These are phyloP conservation scores for Colletotrichum trifolii DNA, from an alignment of 2,329 filamentous ascomycete species.

Conservation along the genomic window DNA sequence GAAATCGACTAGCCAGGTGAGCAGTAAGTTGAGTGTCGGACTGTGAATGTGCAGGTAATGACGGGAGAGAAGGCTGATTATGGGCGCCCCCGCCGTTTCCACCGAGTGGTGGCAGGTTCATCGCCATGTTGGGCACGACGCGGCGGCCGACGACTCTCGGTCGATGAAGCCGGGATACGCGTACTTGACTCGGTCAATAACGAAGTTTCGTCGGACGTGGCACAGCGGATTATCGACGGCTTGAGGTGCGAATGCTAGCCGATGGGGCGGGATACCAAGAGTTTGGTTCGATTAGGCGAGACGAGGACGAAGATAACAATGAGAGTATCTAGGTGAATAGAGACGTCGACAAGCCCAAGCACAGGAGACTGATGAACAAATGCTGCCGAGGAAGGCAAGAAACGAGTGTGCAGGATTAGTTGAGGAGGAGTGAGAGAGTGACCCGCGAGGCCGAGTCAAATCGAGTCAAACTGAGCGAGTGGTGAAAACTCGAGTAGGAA, in stretches of 20 bases:
- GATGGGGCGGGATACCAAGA: neutral
- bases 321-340: slow-evolving; percentile 4
- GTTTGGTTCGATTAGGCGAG: slow-evolving; percentile 26
- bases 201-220: neutral
- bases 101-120: slow-evolving; percentile 64
- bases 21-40: slow-evolving; percentile 83
- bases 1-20: slow-evolving; percentile 89
- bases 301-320: neutral
- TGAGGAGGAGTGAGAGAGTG: slow-evolving; percentile 16
- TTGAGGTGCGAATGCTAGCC: no score
- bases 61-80: slow-evolving; percentile 87
- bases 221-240: neutral
- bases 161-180: slow-evolving; percentile 12
- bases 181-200: slow-evolving; percentile 7
- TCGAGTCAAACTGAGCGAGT: slow-evolving; percentile 6
- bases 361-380: slow-evolving; percentile 21
- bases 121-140: slow-evolving; percentile 64
- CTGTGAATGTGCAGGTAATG: slow-evolving; percentile 85
- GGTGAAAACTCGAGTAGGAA: slow-evolving; percentile 24
- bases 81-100: slow-evolving; percentile 70
- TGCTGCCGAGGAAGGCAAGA: slow-evolving; percentile 11
- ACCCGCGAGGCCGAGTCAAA: slow-evolving; percentile 12
- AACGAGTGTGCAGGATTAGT: slow-evolving; percentile 33
- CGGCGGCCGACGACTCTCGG: slow-evolving; percentile 20
- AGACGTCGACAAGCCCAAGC: slow-evolving; percentile 24